These are phyloP conservation scores for Porphyrellus cyaneotinctus DNA, from an alignment of 768 basidiomycete genomes.

Conservation along the genomic window DNA sequence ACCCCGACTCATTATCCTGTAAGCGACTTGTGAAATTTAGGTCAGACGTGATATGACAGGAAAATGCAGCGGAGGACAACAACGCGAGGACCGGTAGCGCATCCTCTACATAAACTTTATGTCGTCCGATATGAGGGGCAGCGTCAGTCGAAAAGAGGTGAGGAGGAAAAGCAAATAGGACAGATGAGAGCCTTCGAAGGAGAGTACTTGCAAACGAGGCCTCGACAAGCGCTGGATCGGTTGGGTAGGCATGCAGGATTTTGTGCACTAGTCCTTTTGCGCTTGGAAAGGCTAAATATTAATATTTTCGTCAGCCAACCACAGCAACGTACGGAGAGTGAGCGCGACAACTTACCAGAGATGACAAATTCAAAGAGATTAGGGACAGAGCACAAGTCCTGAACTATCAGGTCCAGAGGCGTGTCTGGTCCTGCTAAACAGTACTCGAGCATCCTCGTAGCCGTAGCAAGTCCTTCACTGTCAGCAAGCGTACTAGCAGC, in stretches of 20 bases:
- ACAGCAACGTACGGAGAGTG: not conserved
- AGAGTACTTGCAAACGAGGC: slow-evolving; percentile 21
- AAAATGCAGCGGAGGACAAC: slow-evolving; percentile 18
- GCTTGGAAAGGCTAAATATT: slow-evolving; percentile 12
- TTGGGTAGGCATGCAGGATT: slow-evolving; percentile 35
- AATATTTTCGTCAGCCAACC: not conserved
- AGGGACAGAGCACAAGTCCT: slow-evolving; percentile 26
- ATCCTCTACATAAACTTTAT: slow-evolving; percentile 22
- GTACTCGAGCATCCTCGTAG: slow-evolving; percentile 15
- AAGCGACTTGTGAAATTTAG: not conserved
- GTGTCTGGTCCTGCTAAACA: slow-evolving; percentile 24
- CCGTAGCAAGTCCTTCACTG: slow-evolving; percentile 16
- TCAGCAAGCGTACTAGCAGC: slow-evolving; percentile 12
- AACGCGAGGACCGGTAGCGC: slow-evolving; percentile 18
- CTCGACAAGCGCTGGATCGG: slow-evolving; percentile 16
- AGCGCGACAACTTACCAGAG: slow-evolving; percentile 21
- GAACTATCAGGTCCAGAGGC: slow-evolving; percentile 22
- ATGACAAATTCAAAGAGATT: slow-evolving; percentile 29
- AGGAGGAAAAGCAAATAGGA: slow-evolving; percentile 22
- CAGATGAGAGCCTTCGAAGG: slow-evolving; percentile 24
- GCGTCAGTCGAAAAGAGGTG: slow-evolving; percentile 9
- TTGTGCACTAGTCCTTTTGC: slow-evolving; percentile 16
- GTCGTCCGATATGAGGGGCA: slow-evolving; percentile 12
- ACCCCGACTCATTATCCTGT: slow-evolving; percentile 5
- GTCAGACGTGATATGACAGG: not conserved